Evolutionary conservation across 23 red algal genomes (phyloP).

Genomic region (Gracilaria gracilis): DNA sequence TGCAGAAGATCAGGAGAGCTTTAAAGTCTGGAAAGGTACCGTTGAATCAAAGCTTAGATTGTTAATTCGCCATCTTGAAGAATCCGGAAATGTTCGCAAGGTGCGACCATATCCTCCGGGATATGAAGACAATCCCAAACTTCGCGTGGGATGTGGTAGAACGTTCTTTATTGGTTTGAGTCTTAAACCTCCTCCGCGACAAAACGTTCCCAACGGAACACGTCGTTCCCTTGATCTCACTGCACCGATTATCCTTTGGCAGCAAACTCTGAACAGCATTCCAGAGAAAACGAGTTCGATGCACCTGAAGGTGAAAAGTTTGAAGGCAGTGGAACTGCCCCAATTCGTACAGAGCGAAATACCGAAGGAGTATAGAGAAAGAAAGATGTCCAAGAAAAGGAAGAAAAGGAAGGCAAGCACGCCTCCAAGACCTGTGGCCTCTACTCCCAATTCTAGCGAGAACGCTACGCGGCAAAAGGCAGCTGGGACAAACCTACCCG

Average conservation of each 20-base stretch:
- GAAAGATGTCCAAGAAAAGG: slow-evolving; percentile 59
- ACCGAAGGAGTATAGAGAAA: slow-evolving; percentile 27
- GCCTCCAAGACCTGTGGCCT: background rate
- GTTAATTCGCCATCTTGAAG: slow-evolving; percentile 85
- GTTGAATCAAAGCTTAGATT: slow-evolving; percentile 93
- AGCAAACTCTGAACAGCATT: slow-evolving; percentile 43
- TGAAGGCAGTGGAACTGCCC: slow-evolving; percentile 51
- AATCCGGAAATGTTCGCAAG: slow-evolving; percentile 59
- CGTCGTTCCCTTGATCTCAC: slow-evolving; percentile 56
- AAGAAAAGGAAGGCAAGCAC: slow-evolving; percentile 29
- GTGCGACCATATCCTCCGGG: slow-evolving; percentile 85
- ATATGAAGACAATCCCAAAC: slow-evolving; percentile 50
- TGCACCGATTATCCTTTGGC: slow-evolving; percentile 64
- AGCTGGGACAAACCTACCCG: slow-evolving; percentile 1
- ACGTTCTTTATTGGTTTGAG: slow-evolving; percentile 86
- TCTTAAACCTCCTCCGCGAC: slow-evolving; percentile 55
- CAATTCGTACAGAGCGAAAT: slow-evolving; percentile 37
- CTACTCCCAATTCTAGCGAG: background rate
- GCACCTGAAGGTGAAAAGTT: slow-evolving; percentile 48
- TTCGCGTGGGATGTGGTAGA: slow-evolving; percentile 56
- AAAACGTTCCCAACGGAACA: slow-evolving; percentile 11
- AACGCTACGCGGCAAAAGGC: background rate
- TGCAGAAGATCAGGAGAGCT: slow-evolving; percentile 74
- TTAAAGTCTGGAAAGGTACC: slow-evolving; percentile 91
- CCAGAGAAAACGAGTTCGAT: slow-evolving; percentile 70